Conservation (phyloP, 148 eudicot species). For the Spergularia bocconei region DNA sequence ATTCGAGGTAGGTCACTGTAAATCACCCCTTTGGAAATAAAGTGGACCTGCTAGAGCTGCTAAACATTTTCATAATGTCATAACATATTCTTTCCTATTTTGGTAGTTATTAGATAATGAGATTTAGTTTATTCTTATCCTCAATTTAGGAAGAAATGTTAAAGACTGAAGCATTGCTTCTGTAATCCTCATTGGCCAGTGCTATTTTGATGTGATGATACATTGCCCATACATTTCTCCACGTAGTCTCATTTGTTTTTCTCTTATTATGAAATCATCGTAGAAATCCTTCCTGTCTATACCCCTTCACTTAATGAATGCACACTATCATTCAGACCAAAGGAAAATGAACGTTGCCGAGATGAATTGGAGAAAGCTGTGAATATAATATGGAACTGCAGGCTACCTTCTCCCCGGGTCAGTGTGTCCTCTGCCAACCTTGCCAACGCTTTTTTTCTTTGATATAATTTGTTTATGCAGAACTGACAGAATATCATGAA, state of each 20-base stretch:
- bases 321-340: slow-evolving; percentile 52
- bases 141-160: not conserved
- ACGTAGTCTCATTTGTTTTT: not conserved
- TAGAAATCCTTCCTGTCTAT: too few relatives aligned
- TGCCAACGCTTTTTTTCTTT: slow-evolving; percentile 11
- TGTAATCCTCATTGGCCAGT: not conserved
- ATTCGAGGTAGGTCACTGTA: not conserved
- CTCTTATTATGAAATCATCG: not conserved
- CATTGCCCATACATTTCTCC: not conserved
- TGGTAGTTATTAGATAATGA: not conserved
- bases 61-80: not conserved
- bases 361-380: slow-evolving; percentile 91
- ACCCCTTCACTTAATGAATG: not conserved
- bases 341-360: slow-evolving; percentile 73
- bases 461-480: not conserved
- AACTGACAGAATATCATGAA: slow-evolving; percentile 10
- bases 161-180: not conserved
- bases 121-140: too few relatives aligned
- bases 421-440: slow-evolving; percentile 23
- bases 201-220: too few relatives aligned
- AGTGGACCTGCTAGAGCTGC: not conserved
- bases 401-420: slow-evolving; percentile 96
- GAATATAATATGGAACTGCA: slow-evolving; percentile 92
- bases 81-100: not conserved
- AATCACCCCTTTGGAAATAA: not conserved